A percentile compares a stretch with the other conserved stretches of the same genome.
Conservation (phyloP, 2,329 filamentous ascomycete genomes). For the Hypocreales sp. region DNA sequence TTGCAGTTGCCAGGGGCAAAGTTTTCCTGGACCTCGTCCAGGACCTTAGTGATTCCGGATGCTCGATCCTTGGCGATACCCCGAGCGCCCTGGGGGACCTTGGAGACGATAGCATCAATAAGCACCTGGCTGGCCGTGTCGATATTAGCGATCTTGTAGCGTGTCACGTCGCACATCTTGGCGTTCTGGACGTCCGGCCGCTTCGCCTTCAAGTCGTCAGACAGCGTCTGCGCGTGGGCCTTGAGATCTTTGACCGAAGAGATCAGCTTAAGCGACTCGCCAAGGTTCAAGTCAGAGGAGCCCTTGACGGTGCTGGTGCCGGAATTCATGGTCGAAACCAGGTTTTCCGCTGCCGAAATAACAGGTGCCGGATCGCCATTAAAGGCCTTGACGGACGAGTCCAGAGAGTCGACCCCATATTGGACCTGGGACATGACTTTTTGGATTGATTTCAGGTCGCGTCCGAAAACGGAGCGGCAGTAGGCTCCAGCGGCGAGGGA, state of each 20-base stretch:
- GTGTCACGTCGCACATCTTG: constrained; percentile 2
- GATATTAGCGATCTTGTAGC: constrained; percentile 1
- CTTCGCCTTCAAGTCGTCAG: not conserved
- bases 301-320: not conserved
- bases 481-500: too few species aligned
- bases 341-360: not conserved
- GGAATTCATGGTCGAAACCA: constrained; percentile 1
- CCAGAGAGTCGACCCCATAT: not conserved
- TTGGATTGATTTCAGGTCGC: not conserved
- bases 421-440: constrained; percentile 1
- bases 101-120: constrained; percentile 1
- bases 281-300: not conserved
- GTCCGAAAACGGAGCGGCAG: constrained; percentile 1
- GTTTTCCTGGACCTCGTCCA: not conserved
- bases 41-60: not conserved
- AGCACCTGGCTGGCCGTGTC: not conserved
- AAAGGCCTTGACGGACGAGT: constrained; percentile 1
- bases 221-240: constrained; percentile 1
- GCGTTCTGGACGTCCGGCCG: not conserved
- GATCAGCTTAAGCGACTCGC: constrained; percentile 1
- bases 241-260: constrained; percentile 1
- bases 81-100: not conserved
- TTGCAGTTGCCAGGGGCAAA: too few species aligned
- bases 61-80: not conserved
- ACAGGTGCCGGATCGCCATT: not conserved